These are phyloP conservation scores for Sordaria brevicollis DNA, from an alignment of 495 filamentous ascomycete genomes.

Conservation along the genomic window DNA sequence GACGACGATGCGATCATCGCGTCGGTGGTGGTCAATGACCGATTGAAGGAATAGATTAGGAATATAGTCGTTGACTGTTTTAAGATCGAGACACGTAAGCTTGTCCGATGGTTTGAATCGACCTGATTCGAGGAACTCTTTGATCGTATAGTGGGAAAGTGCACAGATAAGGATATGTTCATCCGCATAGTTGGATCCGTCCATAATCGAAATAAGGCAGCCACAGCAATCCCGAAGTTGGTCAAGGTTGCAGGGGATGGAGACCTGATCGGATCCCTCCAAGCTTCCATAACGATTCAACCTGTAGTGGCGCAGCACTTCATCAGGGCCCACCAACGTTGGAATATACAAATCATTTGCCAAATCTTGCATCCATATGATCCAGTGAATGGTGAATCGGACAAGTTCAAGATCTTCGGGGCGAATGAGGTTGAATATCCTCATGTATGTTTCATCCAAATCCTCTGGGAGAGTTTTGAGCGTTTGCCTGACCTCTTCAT, in stretches of 20 bases:
- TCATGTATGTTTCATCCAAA: constrained; percentile 31
- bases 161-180: not conserved
- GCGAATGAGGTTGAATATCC: constrained; percentile 21
- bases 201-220: not conserved
- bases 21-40: not conserved
- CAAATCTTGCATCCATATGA: not conserved
- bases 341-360: not conserved
- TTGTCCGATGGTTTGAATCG: not conserved
- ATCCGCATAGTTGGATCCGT: not conserved
- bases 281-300: not conserved
- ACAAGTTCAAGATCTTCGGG: constrained; percentile 16
- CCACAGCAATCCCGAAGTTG: not conserved
- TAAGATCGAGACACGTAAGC: not conserved
- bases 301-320: not conserved
- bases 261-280: not conserved
- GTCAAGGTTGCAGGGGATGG: not conserved
- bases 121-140: not conserved
- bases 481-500: constrained; percentile 11
- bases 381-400: not conserved
- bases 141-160: not conserved
- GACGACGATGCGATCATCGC: fast-evolving
- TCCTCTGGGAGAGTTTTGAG: constrained; percentile 25
- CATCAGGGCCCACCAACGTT: no score
- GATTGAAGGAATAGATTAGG: not conserved
- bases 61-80: not conserved